Evolutionary conservation across 1,284 basidiomycete genomes (phyloP), one percentile per base, ranked within the genome.

Genomic region (Apiotrichum porosum): DNA sequence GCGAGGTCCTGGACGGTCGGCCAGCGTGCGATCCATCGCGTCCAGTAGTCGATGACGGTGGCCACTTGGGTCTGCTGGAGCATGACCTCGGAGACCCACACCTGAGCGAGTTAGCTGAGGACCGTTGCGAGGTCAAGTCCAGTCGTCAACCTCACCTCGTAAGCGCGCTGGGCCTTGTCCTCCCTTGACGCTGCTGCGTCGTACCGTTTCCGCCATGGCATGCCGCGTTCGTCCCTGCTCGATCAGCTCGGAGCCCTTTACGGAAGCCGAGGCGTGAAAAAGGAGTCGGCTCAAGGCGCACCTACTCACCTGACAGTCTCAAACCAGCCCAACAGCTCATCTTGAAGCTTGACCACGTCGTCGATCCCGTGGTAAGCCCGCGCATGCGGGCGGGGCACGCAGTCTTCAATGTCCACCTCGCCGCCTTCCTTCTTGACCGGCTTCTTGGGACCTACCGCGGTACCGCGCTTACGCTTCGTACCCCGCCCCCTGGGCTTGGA

Each of bases 11-110:
- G 73, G 52, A 95, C 82, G 6, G 88, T 92, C 9, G 89, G 89
- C 75, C 88, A 93, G 61, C 78, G 84, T 57, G 77, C 75, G 78
- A 92, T 86, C 89, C 90, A 93, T 33, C 78, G 79, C 39, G 82
- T 83, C 72, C 88, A 94, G 70, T 92, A 95, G 0, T 85, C 86
- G 56, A 92, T 90, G 13, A 93, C 91, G 0, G 91, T 94, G 3
- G 77, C 80, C 21, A 78, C 76, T 47, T 92, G 91, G 0, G 94
- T 97, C 71, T 98, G 94, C 68, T 98, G 94, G 6, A 97, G 79
- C 94, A 97, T 97, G 56, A 97, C 86, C 71, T 97, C 91, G 12
- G 86, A 88, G 37, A 95, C 71, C 65, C 49, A 22, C 37, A 46
- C 37, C 39, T 49, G 39, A n/a, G n/a, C n/a, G n/a, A n/a, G n/a